Evolutionary conservation across 345 rosid genomes (phyloP), one percentile per base, ranked within the genome.

Genomic region (Eucalyptus viminalis): DNA sequence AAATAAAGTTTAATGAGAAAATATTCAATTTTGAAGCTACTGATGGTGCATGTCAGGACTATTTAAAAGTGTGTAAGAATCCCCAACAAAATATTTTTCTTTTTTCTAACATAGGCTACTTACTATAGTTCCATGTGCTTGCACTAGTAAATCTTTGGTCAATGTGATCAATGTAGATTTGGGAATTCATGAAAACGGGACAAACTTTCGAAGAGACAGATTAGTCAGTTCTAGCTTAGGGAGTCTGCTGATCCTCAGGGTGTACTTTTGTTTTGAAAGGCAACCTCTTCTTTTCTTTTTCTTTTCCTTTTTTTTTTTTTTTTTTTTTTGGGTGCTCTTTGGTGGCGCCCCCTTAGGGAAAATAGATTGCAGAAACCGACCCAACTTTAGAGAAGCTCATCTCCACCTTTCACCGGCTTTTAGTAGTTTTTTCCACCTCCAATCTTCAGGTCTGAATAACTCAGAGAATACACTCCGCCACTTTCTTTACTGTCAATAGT

Each of bases 21-120:
- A 34, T 16, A 69, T 37, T 76, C 8, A 4, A 76, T 10, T 72
- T 72, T 11, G 8, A 37, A 5, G 22, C 8, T 21, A 6, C 47
- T 9, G 0, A 69, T 2, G 2, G 0, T 69, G 24, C 25, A 31
- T 65, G 16, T 65, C 3, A 0, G 0, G 21, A 8, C 5, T 2
- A n/a, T 31, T 65, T n/a, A 7, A n/a, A 65, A 29, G 76, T 65
- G 21, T 14, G 10, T 11, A 24, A n/a, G 6, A n/a, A n/a, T 69
- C 2, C 80, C 37, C 2, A 69, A 8, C 80, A 5, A 69, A 31
- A 5, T 31, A 19, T 53, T 53, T 53, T 53, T 17, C 3, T 16
- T 34, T 72, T 37, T 10, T 72, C 14, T 72, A 19, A 5, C 25
- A 10, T 34, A 15, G 80, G 21, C 25, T 72, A 69, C 24, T 69